Base-by-base conservation (phyloP, 2,329 filamentous ascomycete species). In the Teratosphaeriaceae sp. region DNA sequence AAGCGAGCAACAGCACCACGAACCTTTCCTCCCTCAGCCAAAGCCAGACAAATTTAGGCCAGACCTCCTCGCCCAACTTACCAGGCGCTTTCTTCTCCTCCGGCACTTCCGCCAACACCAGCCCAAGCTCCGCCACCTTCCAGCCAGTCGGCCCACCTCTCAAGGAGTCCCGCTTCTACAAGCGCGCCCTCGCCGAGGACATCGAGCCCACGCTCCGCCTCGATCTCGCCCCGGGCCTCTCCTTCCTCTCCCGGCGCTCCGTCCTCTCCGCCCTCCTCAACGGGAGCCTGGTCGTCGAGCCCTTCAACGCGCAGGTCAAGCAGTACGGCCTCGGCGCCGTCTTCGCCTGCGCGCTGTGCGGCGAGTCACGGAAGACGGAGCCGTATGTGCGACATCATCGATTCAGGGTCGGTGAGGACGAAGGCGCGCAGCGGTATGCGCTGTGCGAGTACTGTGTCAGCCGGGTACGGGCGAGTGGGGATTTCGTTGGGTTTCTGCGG, bases 161-260 rank as follows among this genome's bases (percentile, higher is more conserved):
- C 30, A 94, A 92, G 59, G 92, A 97, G 44, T 87, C 85, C 21
- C 87, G 85, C 51, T 98, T 97, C 61, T 98, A 90, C 70, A 97
- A 97, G 69, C 82, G 92, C 36, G 82, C 82, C 5, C 66, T 97
- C 20, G 75, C 79, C 16, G 92, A 98, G 63, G 92, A 98, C 59
- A 87, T 98, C 44, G 92, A 98, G 61, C 92, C 92, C 0, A 95
- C 92, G 0, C 70, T 98, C 8, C 82, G 92, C 31, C 76, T 98
- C 3, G 92, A 98, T 62, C 76, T 80, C 2, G 89, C 92, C 0
- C 92, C 92, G 0, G 87, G 89, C 0, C 77, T 98, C 21, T 96
- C 88, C 1, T 98, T 92, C 88, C 76, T 98, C 36, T 88, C 87
- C 38, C 84, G 90, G 35, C 82, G 92, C 44, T 85, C 84, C 5